Evolutionary conservation across 2,329 filamentous ascomycete species (phyloP).

Genomic region (Emmonsiellopsis sp.): DNA sequence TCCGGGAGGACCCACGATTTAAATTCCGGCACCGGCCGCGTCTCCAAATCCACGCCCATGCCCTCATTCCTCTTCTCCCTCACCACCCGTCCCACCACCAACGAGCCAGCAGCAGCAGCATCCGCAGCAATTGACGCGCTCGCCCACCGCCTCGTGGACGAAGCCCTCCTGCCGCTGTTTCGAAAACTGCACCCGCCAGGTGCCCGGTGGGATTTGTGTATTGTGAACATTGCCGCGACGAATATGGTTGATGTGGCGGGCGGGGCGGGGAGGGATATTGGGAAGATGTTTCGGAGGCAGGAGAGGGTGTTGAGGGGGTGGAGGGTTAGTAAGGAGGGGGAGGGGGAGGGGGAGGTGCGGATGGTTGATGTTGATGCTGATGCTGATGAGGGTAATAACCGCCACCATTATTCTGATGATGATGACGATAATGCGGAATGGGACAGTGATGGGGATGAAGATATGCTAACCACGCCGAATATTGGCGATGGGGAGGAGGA

Average conservation of each 20-base stretch:
- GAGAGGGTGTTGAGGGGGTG: slow-evolving; percentile 34
- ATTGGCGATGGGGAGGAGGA: slow-evolving; percentile 7
- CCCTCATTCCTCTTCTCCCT: slow-evolving; percentile 65
- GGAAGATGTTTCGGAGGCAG: slow-evolving; percentile 70
- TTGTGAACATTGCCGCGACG: slow-evolving; percentile 79
- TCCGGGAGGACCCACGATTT: too few species aligned
- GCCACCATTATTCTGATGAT: background rate
- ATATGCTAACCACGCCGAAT: slow-evolving; percentile 8
- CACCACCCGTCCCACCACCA: slow-evolving; percentile 13
- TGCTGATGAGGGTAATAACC: too few species aligned
- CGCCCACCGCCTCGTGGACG: slow-evolving; percentile 59
- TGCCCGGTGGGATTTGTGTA: slow-evolving; percentile 65
- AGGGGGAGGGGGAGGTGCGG: background rate
- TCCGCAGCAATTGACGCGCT: slow-evolving; percentile 42
- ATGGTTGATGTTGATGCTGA: background rate
- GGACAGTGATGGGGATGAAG: slow-evolving; percentile 27
- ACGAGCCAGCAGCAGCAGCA: slow-evolving; percentile 21
- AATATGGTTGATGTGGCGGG: slow-evolving; percentile 63
- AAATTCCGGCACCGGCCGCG: slow-evolving; percentile 33
- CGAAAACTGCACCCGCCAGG: slow-evolving; percentile 61
- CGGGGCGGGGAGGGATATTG: slow-evolving; percentile 64
- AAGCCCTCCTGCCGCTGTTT: slow-evolving; percentile 63
- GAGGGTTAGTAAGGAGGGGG: slow-evolving; percentile 17
- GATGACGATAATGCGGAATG: slow-evolving; percentile 20
- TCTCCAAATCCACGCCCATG: slow-evolving; percentile 64